Percentiles rank a stretch among this genome's conserved stretches.
Evolutionary conservation across 768 basidiomycete species (phyloP).

Genomic region (Amylocystis lapponica): DNA sequence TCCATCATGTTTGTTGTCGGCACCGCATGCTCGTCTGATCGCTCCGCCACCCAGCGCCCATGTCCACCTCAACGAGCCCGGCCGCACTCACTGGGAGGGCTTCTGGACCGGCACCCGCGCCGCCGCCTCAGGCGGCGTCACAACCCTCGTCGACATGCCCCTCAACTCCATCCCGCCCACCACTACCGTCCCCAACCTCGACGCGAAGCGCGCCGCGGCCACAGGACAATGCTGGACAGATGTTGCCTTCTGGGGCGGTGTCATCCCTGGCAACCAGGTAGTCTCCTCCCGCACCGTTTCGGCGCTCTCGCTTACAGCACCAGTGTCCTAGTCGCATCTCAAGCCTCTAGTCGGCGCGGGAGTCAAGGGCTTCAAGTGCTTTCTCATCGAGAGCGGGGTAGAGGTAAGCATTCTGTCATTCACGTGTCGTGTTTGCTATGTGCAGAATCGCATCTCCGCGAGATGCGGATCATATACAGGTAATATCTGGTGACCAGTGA

Average conservation of each 20-base stretch:
- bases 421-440: no score
- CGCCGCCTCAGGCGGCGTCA: constrained; percentile 91
- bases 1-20: constrained; percentile 7
- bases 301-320: constrained; percentile 3
- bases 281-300: no score
- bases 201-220: constrained; percentile 67
- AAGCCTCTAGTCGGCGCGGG: constrained; percentile 71
- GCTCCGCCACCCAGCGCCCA: constrained; percentile 51
- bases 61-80: constrained; percentile 92
- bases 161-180: constrained; percentile 97
- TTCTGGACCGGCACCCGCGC: constrained; percentile 89
- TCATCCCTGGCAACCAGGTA: constrained; percentile 88
- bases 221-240: constrained; percentile 70
- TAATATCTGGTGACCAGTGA: no score
- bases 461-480: no score
- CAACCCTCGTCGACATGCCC: constrained; percentile 96
- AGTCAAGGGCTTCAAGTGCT: constrained; percentile 96
- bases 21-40: neutral
- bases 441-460: no score
- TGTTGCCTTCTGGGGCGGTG: constrained; percentile 93
- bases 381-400: constrained; percentile 93
- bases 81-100: constrained; percentile 91
- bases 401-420: constrained; percentile 45
- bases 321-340: constrained; percentile 52
- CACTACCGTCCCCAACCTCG: constrained; percentile 73